These are phyloP conservation scores for Hypomyces perniciosus DNA, from an alignment of 2,329 filamentous ascomycete genomes.

Conservation along the genomic window DNA sequence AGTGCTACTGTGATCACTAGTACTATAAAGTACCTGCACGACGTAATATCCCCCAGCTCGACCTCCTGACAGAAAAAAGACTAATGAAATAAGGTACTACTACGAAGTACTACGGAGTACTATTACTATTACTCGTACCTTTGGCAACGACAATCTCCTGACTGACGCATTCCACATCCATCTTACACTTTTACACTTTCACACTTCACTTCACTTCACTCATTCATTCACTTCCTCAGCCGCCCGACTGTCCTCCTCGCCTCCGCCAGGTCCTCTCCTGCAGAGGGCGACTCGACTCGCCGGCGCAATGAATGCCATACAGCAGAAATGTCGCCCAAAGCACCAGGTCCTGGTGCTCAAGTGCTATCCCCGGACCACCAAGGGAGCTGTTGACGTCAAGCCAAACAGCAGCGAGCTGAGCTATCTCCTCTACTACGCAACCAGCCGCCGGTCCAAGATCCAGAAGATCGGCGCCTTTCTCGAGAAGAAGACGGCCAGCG, in stretches of 20 bases:
- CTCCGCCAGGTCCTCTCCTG: not conserved
- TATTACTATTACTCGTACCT: not conserved
- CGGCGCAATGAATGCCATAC: conserved; percentile 54
- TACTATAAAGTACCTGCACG: too few relatives aligned
- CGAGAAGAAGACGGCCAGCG: conserved; percentile 86
- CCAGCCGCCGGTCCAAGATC: conserved; percentile 88
- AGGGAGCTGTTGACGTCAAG: conserved; percentile 86
- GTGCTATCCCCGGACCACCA: conserved; percentile 90
- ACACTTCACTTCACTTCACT: not conserved
- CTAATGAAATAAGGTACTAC: not conserved
- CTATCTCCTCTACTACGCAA: conserved; percentile 95
- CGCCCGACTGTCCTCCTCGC: not conserved
- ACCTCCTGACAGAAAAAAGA: not conserved
- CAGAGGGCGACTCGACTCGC: conserved; percentile 1
- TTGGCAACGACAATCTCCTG: not conserved
- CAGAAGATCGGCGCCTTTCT: conserved; percentile 93
- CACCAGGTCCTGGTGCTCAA: conserved; percentile 95
- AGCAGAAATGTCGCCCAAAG: conserved; percentile 75
- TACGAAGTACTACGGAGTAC: not conserved
- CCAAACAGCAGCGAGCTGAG: conserved; percentile 95
- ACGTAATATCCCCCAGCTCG: not conserved
- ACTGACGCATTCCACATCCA: not conserved
- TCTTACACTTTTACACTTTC: not conserved
- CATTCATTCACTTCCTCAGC: not conserved
- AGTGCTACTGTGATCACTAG: not conserved